phyloP scores from a whole-genome alignment of 139 green algal genomes.

The Coccomyxa sp. region DNA sequence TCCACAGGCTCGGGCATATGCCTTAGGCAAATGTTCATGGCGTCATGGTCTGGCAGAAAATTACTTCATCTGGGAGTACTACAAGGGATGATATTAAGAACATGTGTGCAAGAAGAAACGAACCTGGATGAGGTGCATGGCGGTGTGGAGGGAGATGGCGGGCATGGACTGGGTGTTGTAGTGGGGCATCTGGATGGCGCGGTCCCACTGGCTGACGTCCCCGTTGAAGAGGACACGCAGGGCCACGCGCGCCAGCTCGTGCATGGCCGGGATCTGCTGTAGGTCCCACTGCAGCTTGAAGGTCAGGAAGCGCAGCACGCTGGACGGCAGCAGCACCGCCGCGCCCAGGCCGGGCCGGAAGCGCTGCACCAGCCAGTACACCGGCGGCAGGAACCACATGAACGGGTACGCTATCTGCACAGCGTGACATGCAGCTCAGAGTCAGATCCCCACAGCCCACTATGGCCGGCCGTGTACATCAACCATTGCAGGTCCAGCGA shows the following conservation, averaged over 20 bases:
- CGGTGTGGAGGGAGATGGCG: conserved; percentile 63
- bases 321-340: conserved; percentile 67
- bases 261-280: conserved; percentile 55
- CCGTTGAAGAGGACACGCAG: conserved; percentile 46
- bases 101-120: too few species aligned
- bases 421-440: too few species aligned
- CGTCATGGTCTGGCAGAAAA: too few species aligned
- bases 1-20: too few species aligned
- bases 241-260: conserved; percentile 33
- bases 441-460: too few species aligned
- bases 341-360: conserved; percentile 26
- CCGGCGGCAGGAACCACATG: conserved; percentile 21
- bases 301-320: conserved; percentile 47
- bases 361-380: conserved; percentile 18
- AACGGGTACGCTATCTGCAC: conserved; percentile 32
- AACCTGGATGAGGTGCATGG: conserved; percentile 44
- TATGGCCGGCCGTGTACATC: too few species aligned
- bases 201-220: conserved; percentile 80
- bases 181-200: conserved; percentile 81
- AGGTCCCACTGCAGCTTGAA: conserved; percentile 64
- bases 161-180: conserved; percentile 85
- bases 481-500: too few species aligned
- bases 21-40: too few species aligned
- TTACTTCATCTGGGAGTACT: too few species aligned
- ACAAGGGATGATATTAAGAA: too few species aligned